Conservation (phyloP, 805 yeast species). For the Maudiozyma barnettii region DNA sequence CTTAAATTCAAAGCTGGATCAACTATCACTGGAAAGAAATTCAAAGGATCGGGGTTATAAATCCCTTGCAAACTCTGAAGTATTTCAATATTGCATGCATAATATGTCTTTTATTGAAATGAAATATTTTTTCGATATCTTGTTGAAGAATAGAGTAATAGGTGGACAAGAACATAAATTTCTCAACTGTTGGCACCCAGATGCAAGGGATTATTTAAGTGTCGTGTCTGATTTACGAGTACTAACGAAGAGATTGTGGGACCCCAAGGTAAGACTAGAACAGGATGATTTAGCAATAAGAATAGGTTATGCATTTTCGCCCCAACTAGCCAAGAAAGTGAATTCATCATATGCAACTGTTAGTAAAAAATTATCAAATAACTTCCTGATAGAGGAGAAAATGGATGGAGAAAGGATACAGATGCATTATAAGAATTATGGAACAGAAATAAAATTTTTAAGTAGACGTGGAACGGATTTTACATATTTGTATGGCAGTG, state of each 20-base stretch:
- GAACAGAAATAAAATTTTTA: slow-evolving; percentile 27
- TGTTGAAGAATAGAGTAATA: slow-evolving; percentile 52
- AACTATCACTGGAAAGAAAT: slow-evolving; percentile 29
- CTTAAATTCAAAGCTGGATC: slow-evolving; percentile 40
- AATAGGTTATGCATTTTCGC: slow-evolving; percentile 45
- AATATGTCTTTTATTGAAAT: slow-evolving; percentile 53
- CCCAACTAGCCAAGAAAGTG: slow-evolving; percentile 62
- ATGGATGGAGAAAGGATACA: slow-evolving; percentile 89
- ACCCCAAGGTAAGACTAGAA: slow-evolving; percentile 38
- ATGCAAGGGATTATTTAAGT: slow-evolving; percentile 54
- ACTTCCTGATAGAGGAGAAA: slow-evolving; percentile 77
- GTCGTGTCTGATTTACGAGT: slow-evolving; percentile 55
- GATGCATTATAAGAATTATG: slow-evolving; percentile 51
- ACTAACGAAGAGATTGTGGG: slow-evolving; percentile 49
- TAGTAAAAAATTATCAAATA: slow-evolving; percentile 35
- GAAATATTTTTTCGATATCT: slow-evolving; percentile 56
- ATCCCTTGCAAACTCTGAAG: slow-evolving; percentile 19
- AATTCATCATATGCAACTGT: slow-evolving; percentile 41
- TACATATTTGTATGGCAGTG: slow-evolving; percentile 57
- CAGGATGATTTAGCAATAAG: slow-evolving; percentile 31
- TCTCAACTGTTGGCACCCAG: slow-evolving; percentile 65
- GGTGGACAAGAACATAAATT: slow-evolving; percentile 52
- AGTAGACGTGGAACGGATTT: slow-evolving; percentile 69
- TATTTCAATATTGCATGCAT: slow-evolving; percentile 43
- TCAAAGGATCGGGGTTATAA: slow-evolving; percentile 12